Base-by-base conservation (phyloP, 768 basidiomycete species). In the Rhizopogon sp. region DNA sequence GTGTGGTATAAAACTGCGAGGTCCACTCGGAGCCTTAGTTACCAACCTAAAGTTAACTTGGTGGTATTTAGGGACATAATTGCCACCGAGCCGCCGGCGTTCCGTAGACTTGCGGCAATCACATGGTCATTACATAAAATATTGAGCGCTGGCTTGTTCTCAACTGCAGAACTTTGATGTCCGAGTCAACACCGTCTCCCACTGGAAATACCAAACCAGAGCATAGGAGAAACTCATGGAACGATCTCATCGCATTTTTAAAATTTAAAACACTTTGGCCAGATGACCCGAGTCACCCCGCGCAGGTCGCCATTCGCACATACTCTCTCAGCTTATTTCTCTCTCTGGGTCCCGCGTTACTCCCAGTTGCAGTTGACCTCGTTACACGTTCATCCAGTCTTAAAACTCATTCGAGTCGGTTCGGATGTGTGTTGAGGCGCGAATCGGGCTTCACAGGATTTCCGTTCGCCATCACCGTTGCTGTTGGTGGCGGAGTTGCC, bases 371-470 rank as follows among this genome's bases (percentile, higher is more conserved):
- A 10, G 67, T 73, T 1, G 69, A 78, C 5, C 58, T 73, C 1
- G 25, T 70, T 10, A 45, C 58, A 28, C 67, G 58, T 57, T 56
- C 61, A 45, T 59, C 62, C 22, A 55, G 54, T 7, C 60, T 78
- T 41, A 59, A 61, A 56, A 33, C 42, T 7, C 62, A 52, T 16
- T 42, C 45, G 35, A 39, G 11, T 2, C 11, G 20, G 22, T 52
- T 71, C 42, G 55, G 56, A 53, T 69, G 72, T 45, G 66, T 83
- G 11, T 67, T 91, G 8, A 70, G 62, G 52, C 77, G 80, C 40
- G 87, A 90, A 62, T 66, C 88, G 10, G 76, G 78, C 7, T 58
- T 76, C 39, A 82, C 81, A 54, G 82, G 87, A 13, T 88, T 91
- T 66, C 85, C 90, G 6, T 85, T 80, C 54, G 79, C 86, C 29